Conservation (phyloP, 306 rosid species). For the Lagenaria siceraria region DNA sequence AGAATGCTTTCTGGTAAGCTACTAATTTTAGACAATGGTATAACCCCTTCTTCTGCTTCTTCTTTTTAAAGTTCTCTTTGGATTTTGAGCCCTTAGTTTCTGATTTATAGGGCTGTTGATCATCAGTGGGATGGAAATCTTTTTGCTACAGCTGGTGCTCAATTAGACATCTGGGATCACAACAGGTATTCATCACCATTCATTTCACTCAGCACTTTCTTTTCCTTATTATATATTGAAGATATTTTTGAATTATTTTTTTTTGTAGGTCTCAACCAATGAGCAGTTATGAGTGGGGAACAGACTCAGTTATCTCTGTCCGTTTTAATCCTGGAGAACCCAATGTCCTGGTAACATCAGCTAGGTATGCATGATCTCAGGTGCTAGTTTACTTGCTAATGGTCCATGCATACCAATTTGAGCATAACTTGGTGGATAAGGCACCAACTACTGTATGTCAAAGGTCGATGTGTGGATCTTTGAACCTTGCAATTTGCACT, state of each 20-base stretch:
- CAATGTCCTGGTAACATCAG: conserved; percentile 62
- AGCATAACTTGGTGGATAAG: not conserved
- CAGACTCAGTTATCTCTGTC: conserved; percentile 59
- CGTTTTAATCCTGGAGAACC: conserved; percentile 82
- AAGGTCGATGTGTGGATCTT: not conserved
- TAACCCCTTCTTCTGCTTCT: not conserved
- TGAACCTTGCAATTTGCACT: not conserved
- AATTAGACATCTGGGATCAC: conserved; percentile 82
- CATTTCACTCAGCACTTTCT: not conserved
- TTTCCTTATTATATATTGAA: conserved; percentile 4
- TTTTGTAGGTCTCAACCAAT: conserved; percentile 61
- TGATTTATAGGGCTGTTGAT: conserved; percentile 64
- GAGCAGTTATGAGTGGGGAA: conserved; percentile 66
- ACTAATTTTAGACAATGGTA: not conserved
- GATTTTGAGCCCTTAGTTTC: not conserved
- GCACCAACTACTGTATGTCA: not conserved
- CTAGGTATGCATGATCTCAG: conserved; percentile 33
- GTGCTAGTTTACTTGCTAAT: not conserved
- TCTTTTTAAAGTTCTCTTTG: not conserved
- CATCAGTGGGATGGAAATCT: conserved; percentile 77
- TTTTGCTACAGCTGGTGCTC: conserved; percentile 93
- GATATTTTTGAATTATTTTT: conserved; percentile 10
- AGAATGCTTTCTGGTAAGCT: conserved; percentile 74
- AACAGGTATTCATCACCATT: conserved; percentile 46
- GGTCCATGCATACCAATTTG: not conserved